Conservation (phyloP, 129 eudicot species). For the Chrysanthemum seticuspe region DNA sequence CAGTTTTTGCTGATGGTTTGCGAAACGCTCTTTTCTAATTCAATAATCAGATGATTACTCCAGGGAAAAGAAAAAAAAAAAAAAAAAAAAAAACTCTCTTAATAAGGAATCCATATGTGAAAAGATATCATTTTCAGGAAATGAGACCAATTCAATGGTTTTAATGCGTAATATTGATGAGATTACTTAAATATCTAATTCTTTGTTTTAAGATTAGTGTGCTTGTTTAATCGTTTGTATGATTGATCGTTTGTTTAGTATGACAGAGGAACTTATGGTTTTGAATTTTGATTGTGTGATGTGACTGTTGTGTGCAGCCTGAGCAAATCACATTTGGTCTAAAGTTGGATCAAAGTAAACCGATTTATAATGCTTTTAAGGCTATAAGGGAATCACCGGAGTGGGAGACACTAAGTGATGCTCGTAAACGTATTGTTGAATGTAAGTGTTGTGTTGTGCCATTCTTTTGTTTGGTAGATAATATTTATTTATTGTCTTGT, state of each 20-base stretch:
- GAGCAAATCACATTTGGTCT: slow-evolving; percentile 86
- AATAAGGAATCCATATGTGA: too few species aligned
- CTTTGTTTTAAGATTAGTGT: neutral
- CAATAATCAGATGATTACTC: too few species aligned
- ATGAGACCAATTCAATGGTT: too few species aligned
- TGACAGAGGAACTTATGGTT: neutral
- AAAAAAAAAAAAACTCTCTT: too few species aligned
- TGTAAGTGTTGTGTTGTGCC: slow-evolving; percentile 41
- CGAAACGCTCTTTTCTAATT: too few species aligned
- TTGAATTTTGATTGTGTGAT: slow-evolving; percentile 6
- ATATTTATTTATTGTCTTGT: neutral
- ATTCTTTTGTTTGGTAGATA: neutral
- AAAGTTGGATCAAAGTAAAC: slow-evolving; percentile 89
- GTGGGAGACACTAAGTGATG: slow-evolving; percentile 73
- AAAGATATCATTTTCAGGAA: too few species aligned
- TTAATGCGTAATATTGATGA: too few species aligned
- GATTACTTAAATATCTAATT: too few species aligned
- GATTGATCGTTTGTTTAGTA: neutral
- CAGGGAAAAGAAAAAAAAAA: too few species aligned
- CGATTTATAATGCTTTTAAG: slow-evolving; percentile 86
- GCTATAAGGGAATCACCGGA: slow-evolving; percentile 78
- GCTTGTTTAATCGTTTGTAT: neutral
- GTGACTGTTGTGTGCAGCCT: slow-evolving; percentile 61
- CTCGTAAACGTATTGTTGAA: slow-evolving; percentile 92
- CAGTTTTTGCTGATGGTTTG: too few species aligned